phyloP scores from a whole-genome alignment of 208 protist genomes.

The Leishmania guyanensis region DNA sequence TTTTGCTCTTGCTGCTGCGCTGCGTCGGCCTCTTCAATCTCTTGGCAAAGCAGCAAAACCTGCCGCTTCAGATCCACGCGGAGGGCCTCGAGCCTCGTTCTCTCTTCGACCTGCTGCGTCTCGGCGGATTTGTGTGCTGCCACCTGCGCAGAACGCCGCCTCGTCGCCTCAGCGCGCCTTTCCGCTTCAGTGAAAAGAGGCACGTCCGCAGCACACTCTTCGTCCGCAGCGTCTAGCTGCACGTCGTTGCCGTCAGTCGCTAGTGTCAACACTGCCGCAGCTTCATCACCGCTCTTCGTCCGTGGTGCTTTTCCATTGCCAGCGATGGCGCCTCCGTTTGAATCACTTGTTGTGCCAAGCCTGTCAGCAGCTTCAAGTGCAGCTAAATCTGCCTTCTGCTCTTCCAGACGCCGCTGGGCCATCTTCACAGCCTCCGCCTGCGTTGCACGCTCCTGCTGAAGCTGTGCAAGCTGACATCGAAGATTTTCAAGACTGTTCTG shows the following conservation, averaged over 20 bases:
- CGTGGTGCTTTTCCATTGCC: background rate
- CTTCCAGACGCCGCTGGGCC: background rate
- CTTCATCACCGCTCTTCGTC: background rate
- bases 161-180: background rate
- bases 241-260: background rate
- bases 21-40: constrained; percentile 50
- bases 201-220: background rate
- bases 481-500: constrained; percentile 21
- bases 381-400: background rate
- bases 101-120: constrained; percentile 3
- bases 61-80: constrained; percentile 29
- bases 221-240: background rate
- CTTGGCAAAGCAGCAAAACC: constrained; percentile 36
- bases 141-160: constrained; percentile 7
- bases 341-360: background rate
- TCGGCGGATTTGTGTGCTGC: constrained; percentile 3
- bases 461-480: constrained; percentile 4
- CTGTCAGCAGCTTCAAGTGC: background rate
- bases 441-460: constrained; percentile 5
- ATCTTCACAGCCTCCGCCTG: background rate
- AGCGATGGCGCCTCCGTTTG: background rate
- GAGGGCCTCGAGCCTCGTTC: constrained; percentile 12
- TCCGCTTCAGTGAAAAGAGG: background rate
- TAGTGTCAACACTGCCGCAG: background rate
- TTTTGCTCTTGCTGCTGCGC: constrained; percentile 44